These are phyloP conservation scores for Massarina eburnea DNA, from an alignment of 2,329 filamentous ascomycete genomes.

Conservation along the genomic window DNA sequence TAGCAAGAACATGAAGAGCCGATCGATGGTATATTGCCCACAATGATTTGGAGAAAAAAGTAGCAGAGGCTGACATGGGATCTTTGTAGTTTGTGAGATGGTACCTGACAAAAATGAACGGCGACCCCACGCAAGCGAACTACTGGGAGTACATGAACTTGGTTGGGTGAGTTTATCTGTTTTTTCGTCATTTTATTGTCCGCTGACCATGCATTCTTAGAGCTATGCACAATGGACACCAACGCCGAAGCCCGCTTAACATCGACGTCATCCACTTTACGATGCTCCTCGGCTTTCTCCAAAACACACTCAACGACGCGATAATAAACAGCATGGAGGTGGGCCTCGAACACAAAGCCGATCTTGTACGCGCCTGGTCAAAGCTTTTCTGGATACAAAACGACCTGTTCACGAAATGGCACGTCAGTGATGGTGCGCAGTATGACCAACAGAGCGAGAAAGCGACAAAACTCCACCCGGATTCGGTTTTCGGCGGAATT, in stretches of 20 bases:
- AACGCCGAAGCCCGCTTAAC: constrained; percentile 3
- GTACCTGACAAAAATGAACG: constrained; percentile 8
- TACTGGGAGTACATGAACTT: constrained; percentile 11
- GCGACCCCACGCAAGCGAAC: constrained; percentile 1
- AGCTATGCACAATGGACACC: constrained; percentile 5
- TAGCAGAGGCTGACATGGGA: background rate
- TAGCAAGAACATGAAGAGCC: constrained; percentile 5
- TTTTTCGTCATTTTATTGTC: background rate
- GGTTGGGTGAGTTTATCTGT: constrained; percentile 3
- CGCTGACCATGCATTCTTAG: background rate
- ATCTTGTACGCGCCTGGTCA: constrained; percentile 4
- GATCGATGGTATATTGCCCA: constrained; percentile 1
- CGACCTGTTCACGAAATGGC: constrained; percentile 10
- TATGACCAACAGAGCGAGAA: constrained; percentile 2
- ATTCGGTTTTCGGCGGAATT: background rate
- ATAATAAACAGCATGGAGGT: constrained; percentile 2
- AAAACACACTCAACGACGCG: constrained; percentile 7
- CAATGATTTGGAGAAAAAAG: too few relatives aligned
- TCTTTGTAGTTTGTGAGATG: constrained; percentile 3
- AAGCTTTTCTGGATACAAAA: constrained; percentile 11
- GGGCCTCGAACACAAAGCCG: background rate
- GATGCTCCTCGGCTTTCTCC: constrained; percentile 4
- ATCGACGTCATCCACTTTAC: constrained; percentile 9
- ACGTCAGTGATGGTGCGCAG: constrained; percentile 3
- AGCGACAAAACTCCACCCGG: constrained; percentile 3